Conservation (phyloP, 305 asterid genomes). For the Euphrasia arctica region DNA sequence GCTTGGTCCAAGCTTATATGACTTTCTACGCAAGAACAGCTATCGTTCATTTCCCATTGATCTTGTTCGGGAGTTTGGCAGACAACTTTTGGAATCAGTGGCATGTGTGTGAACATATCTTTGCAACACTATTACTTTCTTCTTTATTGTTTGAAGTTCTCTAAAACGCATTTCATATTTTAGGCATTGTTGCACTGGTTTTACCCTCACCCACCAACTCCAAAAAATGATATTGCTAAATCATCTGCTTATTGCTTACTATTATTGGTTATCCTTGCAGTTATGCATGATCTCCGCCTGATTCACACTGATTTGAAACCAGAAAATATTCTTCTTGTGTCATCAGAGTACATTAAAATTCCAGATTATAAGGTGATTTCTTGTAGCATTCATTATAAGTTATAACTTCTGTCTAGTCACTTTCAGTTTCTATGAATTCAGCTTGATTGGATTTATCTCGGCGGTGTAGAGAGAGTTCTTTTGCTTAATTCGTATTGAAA, state of each 20-base stretch:
- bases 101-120: slow-evolving; percentile 87
- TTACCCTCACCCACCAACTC: slow-evolving; percentile 3
- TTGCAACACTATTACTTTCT: slow-evolving; percentile 36
- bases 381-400: not conserved
- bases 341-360: slow-evolving; percentile 66
- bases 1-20: slow-evolving; percentile 99
- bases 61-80: slow-evolving; percentile 93
- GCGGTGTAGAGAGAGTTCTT: slow-evolving; percentile 14
- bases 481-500: slow-evolving; percentile 1
- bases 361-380: slow-evolving; percentile 75
- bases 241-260: slow-evolving; percentile 22
- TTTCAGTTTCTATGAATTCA: slow-evolving; percentile 12
- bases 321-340: slow-evolving; percentile 86
- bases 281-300: slow-evolving; percentile 83
- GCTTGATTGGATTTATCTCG: slow-evolving; percentile 9
- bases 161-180: slow-evolving; percentile 14
- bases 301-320: slow-evolving; percentile 95
- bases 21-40: slow-evolving; percentile 96
- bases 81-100: slow-evolving; percentile 97
- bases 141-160: slow-evolving; percentile 25
- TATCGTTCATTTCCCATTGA: slow-evolving; percentile 93
- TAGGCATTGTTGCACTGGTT: slow-evolving; percentile 20
- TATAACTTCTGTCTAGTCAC: slow-evolving; percentile 4
- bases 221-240: not conserved
- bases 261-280: slow-evolving; percentile 46